phyloP scores from a whole-genome alignment of 345 rosid genomes.

The Eucalyptus globulus region DNA sequence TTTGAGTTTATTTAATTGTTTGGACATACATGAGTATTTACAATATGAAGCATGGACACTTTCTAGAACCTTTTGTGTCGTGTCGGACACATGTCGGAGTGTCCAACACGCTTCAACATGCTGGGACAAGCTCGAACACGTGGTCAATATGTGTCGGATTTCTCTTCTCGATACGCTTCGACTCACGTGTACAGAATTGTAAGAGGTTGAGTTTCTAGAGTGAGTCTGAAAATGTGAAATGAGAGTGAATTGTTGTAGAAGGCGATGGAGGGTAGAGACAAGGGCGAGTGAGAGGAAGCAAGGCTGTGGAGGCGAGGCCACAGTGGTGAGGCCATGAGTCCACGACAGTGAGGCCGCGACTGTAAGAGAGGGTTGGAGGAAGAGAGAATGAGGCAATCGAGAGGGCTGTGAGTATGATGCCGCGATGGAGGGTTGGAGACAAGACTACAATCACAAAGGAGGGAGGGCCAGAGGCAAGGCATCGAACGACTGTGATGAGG shows the following conservation, averaged over 20 bases:
- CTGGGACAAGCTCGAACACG: fast-evolving
- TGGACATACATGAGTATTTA: too few relatives aligned
- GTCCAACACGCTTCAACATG: too few relatives aligned
- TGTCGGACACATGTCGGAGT: fast-evolving
- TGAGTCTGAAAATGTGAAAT: fast-evolving
- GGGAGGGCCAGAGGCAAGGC: too few relatives aligned
- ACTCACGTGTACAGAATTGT: fast-evolving
- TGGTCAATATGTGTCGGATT: fast-evolving
- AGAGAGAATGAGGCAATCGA: fast-evolving
- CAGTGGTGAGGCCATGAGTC: too few relatives aligned
- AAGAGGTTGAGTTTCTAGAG: too few relatives aligned
- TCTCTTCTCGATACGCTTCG: fast-evolving
- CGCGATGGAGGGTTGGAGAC: too few relatives aligned
- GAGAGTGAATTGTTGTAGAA: too few relatives aligned
- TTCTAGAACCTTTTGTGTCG: fast-evolving
- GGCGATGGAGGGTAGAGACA: too few relatives aligned
- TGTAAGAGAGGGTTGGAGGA: too few relatives aligned
- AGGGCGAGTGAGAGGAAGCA: too few relatives aligned
- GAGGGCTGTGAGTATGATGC: fast-evolving
- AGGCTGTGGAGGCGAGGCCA: too few relatives aligned
- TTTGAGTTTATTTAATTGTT: too few relatives aligned
- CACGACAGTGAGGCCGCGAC: fast-evolving
- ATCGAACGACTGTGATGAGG: fast-evolving
- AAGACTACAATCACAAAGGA: fast-evolving
- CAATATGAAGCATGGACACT: fast-evolving